These are phyloP conservation scores for Debaryomyces fabryi DNA, from an alignment of 1,139 yeast genomes.

Conservation along the genomic window DNA sequence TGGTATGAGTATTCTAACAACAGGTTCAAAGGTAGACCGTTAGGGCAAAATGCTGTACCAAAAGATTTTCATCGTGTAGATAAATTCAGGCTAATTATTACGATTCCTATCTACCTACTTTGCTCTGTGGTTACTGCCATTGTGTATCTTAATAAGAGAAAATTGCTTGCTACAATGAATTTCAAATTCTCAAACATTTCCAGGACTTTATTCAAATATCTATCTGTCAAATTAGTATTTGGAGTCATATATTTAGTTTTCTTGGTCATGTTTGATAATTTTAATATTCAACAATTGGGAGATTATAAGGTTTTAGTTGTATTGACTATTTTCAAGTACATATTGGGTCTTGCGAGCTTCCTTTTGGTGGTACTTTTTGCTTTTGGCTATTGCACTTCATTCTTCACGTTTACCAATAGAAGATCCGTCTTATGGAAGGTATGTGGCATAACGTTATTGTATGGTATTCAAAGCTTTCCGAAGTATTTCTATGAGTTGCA, in stretches of 20 bases:
- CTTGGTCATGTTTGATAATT: background rate
- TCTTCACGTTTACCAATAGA: constrained; percentile 1
- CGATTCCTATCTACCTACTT: background rate
- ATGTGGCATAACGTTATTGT: background rate
- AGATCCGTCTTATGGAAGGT: background rate
- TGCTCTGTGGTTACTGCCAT: background rate
- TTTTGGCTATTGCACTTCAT: constrained; percentile 5
- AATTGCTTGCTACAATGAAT: background rate
- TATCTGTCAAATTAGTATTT: background rate
- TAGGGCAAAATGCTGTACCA: background rate
- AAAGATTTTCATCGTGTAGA: background rate
- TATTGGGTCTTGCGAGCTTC: background rate
- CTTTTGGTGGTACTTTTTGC: constrained; percentile 2
- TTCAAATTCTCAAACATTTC: constrained; percentile 4
- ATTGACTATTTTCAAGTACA: background rate
- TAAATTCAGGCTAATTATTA: background rate
- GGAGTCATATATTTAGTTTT: background rate
- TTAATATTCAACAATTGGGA: background rate
- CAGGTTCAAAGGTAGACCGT: background rate
- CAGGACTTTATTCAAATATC: background rate
- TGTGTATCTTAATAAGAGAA: constrained; percentile 1
- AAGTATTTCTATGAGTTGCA: background rate
- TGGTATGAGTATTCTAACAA: background rate
- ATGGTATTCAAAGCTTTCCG: constrained; percentile 1
- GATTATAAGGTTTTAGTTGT: background rate